A percentile compares a stretch with the other conserved stretches of the same genome.
Conservation (phyloP, 768 basidiomycete genomes). For the Kwoniella dejecticola region DNA sequence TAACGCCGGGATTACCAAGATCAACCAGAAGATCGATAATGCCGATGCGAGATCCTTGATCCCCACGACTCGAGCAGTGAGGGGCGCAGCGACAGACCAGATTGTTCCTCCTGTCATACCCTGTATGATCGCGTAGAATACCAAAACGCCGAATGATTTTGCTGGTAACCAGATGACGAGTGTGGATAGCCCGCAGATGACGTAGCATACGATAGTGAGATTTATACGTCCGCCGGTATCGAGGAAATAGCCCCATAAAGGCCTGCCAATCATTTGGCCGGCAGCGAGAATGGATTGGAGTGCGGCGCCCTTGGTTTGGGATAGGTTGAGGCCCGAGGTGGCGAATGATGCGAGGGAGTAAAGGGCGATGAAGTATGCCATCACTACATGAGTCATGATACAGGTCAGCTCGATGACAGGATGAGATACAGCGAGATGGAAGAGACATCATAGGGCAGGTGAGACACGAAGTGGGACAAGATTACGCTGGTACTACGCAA, state of each 20-base stretch:
- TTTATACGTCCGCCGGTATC: conserved; percentile 53
- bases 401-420: not conserved
- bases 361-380: conserved; percentile 53
- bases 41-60: conserved; percentile 57
- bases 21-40: conserved; percentile 46
- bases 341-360: conserved; percentile 54
- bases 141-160: conserved; percentile 47
- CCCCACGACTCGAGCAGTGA: conserved; percentile 64
- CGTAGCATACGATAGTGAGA: conserved; percentile 47
- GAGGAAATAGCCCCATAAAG: conserved; percentile 44
- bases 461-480: too few species aligned
- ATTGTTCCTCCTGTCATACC: conserved; percentile 64
- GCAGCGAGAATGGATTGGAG: conserved; percentile 54
- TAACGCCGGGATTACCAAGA: conserved; percentile 36
- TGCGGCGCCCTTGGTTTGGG: conserved; percentile 52
- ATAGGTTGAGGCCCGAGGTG: conserved; percentile 45
- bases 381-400: conserved; percentile 24
- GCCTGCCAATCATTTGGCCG: conserved; percentile 54
- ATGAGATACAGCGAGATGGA: too few species aligned
- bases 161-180: conserved; percentile 54
- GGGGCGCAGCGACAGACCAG: conserved; percentile 69
- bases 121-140: conserved; percentile 52
- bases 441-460: too few species aligned
- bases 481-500: too few species aligned
- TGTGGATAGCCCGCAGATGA: conserved; percentile 50